Evolutionary conservation across 1,139 yeast genomes (phyloP), one percentile per base, ranked within the genome.

Genomic region (Suhomyces anneliseae): DNA sequence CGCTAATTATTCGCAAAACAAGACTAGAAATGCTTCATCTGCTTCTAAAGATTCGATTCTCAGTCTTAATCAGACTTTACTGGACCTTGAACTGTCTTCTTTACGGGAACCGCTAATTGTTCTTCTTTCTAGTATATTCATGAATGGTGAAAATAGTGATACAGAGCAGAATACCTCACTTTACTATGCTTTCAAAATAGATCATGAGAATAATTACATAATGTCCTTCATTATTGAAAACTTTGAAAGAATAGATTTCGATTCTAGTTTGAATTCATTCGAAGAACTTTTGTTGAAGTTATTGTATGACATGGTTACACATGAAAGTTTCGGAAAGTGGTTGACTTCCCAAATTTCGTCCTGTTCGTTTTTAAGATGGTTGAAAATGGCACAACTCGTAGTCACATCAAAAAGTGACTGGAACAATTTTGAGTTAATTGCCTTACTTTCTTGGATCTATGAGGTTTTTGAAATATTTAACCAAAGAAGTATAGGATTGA

Each of bases 381-480:
- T 78, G 36, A 63, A 64, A 43, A 55, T 69, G 6, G 55, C 71
- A 6, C 81, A 78, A 50, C 54, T 78, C 2, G 57, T 79, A 1
- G 62, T 78, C 2, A 77, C 85, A 0, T 75, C 81, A 36, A 74
- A 67, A 45, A 78, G 73, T 8, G 68, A 66, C 29, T 84, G 88
- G 87, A 71, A 75, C 46, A 76, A 77, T 42, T 71, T 70, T 43
- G 72, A 82, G 49, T 55, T 82, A 9, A 73, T 79, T 0, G 77
- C 76, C 2, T 67, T 85, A 11, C 64, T 84, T 45, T 68, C 81
- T 0, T 85, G 90, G 90, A 60, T 70, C 14, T 68, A 68, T 50
- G 76, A 74, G 27, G 56, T 76, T 36, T 77, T 73, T 49, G 63
- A 64, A 36, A 47, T 54, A 6, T 54, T 50, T 27, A 42, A 49